These are phyloP conservation scores for Pestalotiopsis sp. DNA, from an alignment of 2,329 filamentous ascomycete genomes.

Conservation along the genomic window DNA sequence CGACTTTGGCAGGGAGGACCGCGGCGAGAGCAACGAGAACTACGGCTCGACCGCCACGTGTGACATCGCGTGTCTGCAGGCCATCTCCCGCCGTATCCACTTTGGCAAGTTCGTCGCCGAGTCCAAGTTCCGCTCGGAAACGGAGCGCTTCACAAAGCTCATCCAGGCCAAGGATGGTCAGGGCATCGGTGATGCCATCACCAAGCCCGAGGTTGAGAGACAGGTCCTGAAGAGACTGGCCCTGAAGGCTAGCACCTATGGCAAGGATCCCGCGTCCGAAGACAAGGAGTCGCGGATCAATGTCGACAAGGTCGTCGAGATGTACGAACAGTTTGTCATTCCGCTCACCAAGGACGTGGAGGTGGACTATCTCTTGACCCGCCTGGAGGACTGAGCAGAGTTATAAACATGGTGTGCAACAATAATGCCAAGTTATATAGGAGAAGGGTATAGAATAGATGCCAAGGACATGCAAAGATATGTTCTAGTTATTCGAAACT, in stretches of 20 bases:
- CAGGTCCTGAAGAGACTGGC: conserved; percentile 86
- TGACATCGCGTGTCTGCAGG: conserved; percentile 89
- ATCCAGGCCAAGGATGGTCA: conserved; percentile 80
- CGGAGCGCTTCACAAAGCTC: conserved; percentile 77
- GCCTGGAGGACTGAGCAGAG: conserved; percentile 48
- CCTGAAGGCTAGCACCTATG: conserved; percentile 91
- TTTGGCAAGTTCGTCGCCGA: conserved; percentile 99
- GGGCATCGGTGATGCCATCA: conserved; percentile 89
- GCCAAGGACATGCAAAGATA: not conserved
- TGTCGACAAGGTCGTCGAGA: conserved; percentile 84
- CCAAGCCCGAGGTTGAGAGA: conserved; percentile 84
- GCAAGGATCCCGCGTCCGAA: conserved; percentile 77
- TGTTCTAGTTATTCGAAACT: too few species aligned
- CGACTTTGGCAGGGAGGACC: conserved; percentile 75
- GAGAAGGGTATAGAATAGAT: not conserved
- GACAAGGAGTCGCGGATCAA: conserved; percentile 79
- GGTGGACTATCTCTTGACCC: conserved; percentile 97
- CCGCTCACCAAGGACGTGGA: conserved; percentile 98
- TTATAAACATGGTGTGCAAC: not conserved
- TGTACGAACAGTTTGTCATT: conserved; percentile 94
- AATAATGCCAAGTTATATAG: too few species aligned
- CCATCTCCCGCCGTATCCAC: conserved; percentile 87
- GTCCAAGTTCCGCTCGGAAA: conserved; percentile 86
- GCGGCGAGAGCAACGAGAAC: conserved; percentile 87
- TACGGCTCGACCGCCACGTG: conserved; percentile 91